Conservation (phyloP, 2,329 filamentous ascomycete species). For the Karstenula rhodostoma region DNA sequence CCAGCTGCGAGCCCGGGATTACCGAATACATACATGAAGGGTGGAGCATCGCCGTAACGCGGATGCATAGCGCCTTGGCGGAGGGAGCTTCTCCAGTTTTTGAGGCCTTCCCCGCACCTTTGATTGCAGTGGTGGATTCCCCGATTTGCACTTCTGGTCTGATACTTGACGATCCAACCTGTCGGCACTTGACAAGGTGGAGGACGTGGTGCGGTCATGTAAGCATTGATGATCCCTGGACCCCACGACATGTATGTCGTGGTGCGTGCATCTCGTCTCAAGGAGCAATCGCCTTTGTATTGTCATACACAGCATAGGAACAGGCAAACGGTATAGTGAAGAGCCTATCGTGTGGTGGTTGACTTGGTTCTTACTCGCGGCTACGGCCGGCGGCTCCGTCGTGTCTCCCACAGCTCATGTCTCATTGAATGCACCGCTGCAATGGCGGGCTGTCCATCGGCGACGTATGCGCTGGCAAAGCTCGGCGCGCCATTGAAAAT, state of each 20-base stretch:
- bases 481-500: slow-evolving; percentile 5
- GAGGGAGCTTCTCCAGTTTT: slow-evolving; percentile 6
- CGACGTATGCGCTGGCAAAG: slow-evolving; percentile 26
- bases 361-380: background rate
- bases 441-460: slow-evolving; percentile 20
- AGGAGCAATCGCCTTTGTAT: background rate
- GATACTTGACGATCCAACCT: background rate
- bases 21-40: slow-evolving; percentile 9
- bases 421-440: slow-evolving; percentile 17
- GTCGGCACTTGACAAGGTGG: background rate
- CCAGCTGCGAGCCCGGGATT: slow-evolving; percentile 22
- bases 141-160: background rate
- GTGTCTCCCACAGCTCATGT: background rate
- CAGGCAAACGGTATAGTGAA: background rate
- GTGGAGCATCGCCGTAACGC: slow-evolving; percentile 7
- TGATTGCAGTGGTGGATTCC: background rate
- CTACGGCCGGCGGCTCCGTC: background rate
- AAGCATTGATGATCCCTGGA: background rate
- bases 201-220: background rate
- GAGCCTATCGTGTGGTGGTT: background rate
- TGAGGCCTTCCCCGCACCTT: slow-evolving; percentile 4
- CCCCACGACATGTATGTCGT: background rate
- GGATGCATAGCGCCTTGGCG: slow-evolving; percentile 7
- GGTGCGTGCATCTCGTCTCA: background rate
- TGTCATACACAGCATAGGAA: background rate